Evolutionary conservation across 768 basidiomycete species (phyloP).

Genomic region (Termitomyces sp.): DNA sequence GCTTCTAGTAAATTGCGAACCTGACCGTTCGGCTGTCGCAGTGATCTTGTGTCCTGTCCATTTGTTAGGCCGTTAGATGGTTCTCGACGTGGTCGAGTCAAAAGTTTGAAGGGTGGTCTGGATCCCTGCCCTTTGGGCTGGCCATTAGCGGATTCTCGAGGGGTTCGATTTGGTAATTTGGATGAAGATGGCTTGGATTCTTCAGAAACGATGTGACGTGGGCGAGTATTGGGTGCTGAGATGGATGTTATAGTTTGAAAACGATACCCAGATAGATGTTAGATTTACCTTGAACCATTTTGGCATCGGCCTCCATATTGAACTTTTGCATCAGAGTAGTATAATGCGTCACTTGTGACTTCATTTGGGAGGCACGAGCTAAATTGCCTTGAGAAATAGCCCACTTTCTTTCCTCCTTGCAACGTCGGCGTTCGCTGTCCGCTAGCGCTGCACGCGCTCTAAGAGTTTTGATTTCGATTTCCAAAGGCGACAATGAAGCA

Average conservation of each 20-base stretch:
- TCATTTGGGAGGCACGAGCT: slow-evolving; percentile 72
- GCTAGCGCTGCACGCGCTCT: slow-evolving; percentile 76
- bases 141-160: slow-evolving; percentile 10
- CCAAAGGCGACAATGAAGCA: slow-evolving; percentile 53
- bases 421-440: slow-evolving; percentile 76
- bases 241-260: background rate
- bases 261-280: background rate
- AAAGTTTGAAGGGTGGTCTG: background rate
- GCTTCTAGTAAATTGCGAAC: background rate
- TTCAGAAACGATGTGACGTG: slow-evolving; percentile 17
- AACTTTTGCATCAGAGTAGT: slow-evolving; percentile 78
- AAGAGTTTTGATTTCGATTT: slow-evolving; percentile 71
- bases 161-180: slow-evolving; percentile 14
- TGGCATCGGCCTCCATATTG: slow-evolving; percentile 69
- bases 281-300: slow-evolving; percentile 57
- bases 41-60: slow-evolving; percentile 10
- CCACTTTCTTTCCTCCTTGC: slow-evolving; percentile 87
- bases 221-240: slow-evolving; percentile 12
- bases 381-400: slow-evolving; percentile 73
- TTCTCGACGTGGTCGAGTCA: slow-evolving; percentile 2
- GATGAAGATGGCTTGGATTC: slow-evolving; percentile 18
- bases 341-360: slow-evolving; percentile 81
- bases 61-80: background rate
- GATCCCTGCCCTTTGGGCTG: slow-evolving; percentile 8
- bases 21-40: background rate